A percentile compares a stretch with the other conserved stretches of the same genome.
Conservation (phyloP, 768 basidiomycete genomes). For the Hericium rajendrae region DNA sequence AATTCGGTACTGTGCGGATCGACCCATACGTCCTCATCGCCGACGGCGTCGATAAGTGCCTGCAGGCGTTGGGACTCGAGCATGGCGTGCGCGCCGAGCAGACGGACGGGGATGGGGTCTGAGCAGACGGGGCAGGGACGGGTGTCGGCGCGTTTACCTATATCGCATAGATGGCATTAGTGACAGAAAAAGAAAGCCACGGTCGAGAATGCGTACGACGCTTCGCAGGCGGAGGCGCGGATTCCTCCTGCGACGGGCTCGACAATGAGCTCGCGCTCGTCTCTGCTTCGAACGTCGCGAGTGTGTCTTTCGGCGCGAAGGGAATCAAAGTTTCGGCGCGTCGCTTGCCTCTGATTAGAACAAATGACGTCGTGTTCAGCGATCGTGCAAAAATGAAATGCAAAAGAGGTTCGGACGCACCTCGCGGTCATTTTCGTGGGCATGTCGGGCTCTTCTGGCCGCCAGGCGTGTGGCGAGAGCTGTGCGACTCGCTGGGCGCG, state of each 20-base stretch:
- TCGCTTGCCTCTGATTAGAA: too few species aligned
- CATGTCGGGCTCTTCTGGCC: neutral
- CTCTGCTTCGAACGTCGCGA: too few species aligned
- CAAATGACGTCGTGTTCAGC: too few species aligned
- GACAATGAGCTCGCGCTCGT: neutral
- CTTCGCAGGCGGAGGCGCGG: neutral
- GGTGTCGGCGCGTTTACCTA: constrained; percentile 69
- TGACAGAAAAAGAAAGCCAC: neutral
- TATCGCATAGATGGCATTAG: neutral
- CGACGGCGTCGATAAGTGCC: constrained; percentile 53
- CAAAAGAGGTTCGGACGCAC: neutral
- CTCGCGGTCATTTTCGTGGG: neutral
- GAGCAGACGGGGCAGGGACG: constrained; percentile 66
- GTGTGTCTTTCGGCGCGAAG: too few species aligned
- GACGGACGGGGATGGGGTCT: constrained; percentile 61
- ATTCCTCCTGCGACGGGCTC: neutral
- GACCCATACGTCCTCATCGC: constrained; percentile 46
- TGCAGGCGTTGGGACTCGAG: constrained; percentile 65
- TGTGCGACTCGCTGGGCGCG: neutral
- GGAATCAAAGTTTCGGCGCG: too few species aligned
- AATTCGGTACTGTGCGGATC: constrained; percentile 22
- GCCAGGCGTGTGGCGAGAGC: neutral
- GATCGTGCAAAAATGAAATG: too few species aligned
- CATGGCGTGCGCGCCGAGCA: constrained; percentile 53
- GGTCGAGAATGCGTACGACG: neutral